Evolutionary conservation across 2,329 filamentous ascomycete genomes (phyloP).

Genomic region (Didymosphaeria variabile): DNA sequence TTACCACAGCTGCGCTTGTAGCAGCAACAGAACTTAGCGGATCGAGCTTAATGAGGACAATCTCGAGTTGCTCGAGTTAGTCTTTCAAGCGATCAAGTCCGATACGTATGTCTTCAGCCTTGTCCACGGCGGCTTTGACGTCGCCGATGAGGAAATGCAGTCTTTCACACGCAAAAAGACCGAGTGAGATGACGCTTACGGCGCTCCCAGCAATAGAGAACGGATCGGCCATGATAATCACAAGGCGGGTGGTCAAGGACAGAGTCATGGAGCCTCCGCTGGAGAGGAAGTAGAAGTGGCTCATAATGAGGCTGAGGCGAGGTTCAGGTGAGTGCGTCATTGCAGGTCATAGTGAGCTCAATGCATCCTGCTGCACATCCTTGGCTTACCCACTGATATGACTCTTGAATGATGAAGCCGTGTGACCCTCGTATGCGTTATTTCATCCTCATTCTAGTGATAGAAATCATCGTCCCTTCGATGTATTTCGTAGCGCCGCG

Average conservation of each 20-base stretch:
- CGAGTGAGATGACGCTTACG: not conserved
- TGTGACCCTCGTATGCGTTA: too few species aligned
- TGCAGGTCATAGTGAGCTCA: not conserved
- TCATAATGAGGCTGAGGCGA: not conserved
- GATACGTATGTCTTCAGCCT: not conserved
- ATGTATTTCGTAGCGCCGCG: too few species aligned
- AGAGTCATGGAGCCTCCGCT: not conserved
- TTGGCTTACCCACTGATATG: too few species aligned
- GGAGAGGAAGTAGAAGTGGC: not conserved
- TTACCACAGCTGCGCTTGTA: not conserved
- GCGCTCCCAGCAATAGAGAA: not conserved
- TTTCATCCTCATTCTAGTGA: too few species aligned
- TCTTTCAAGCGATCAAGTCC: not conserved
- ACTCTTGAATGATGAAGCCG: too few species aligned
- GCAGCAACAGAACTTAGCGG: not conserved
- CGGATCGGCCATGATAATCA: not conserved
- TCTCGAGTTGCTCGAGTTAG: not conserved
- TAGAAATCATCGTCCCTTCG: too few species aligned
- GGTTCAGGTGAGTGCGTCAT: not conserved
- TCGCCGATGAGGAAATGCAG: not conserved
- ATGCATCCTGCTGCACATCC: not conserved
- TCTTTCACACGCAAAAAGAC: constrained; percentile 37
- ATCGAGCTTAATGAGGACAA: not conserved
- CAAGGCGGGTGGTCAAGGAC: not conserved
- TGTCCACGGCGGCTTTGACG: not conserved